Conservation (phyloP, 2,329 filamentous ascomycete genomes). For the Aspergillus sp. region DNA sequence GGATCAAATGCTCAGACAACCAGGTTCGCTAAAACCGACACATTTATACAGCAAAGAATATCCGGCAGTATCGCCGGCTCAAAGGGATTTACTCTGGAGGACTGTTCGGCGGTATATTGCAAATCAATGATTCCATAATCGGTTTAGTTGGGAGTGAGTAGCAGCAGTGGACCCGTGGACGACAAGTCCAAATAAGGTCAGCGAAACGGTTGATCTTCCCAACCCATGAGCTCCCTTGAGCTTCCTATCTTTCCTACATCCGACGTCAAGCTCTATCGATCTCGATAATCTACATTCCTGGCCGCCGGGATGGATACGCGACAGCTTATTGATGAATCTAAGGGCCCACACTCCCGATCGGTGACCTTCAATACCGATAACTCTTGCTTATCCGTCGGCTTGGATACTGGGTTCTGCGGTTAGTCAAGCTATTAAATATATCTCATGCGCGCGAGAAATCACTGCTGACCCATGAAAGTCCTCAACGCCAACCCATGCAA, state of each 20-base stretch:
- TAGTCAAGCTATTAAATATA: conserved; percentile 35
- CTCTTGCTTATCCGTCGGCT: conserved; percentile 81
- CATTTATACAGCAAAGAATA: background rate
- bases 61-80: background rate
- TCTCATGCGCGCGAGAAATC: conserved; percentile 1
- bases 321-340: conserved; percentile 76
- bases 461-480: conserved; percentile 49
- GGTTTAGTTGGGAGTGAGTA: background rate
- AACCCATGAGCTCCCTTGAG: background rate
- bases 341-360: conserved; percentile 73
- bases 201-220: conserved; percentile 11
- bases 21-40: no score
- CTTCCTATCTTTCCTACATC: background rate
- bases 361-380: conserved; percentile 82
- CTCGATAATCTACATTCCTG: conserved; percentile 4
- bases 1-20: background rate
- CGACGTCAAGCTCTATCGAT: background rate
- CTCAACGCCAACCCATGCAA: conserved; percentile 72
- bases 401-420: conserved; percentile 85
- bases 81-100: no score
- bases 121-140: background rate
- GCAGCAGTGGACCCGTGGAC: background rate
- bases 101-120: background rate
- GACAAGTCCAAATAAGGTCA: conserved; percentile 8
- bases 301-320: conserved; percentile 75